A percentile compares a stretch with the other conserved stretches of the same genome.
phyloP scores from a whole-genome alignment of 2,329 filamentous ascomycete species.

The Eutypella sp. region DNA sequence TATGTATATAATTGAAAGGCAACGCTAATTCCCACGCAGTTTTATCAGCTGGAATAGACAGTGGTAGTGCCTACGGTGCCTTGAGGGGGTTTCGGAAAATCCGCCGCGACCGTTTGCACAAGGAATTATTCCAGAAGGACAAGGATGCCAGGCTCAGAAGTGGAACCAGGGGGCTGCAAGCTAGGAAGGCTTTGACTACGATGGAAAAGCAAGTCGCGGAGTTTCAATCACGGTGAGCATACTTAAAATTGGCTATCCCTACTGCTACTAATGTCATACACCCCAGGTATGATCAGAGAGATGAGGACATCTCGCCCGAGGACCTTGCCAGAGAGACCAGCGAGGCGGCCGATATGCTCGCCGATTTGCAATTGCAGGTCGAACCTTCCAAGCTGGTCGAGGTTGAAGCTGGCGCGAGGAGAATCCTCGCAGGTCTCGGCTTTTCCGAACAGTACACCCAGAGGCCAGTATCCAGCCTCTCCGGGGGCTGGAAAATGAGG shows the following conservation, averaged over 20 bases:
- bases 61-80: slow-evolving; percentile 50
- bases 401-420: slow-evolving; percentile 61
- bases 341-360: slow-evolving; percentile 64
- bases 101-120: slow-evolving; percentile 56
- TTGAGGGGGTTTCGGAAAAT: slow-evolving; percentile 58
- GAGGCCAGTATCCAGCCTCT: slow-evolving; percentile 59
- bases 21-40: slow-evolving; percentile 30
- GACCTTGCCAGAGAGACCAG: slow-evolving; percentile 60
- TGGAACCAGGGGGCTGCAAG: slow-evolving; percentile 68
- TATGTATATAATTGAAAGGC: no score
- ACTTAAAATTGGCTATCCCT: background rate
- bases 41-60: slow-evolving; percentile 56
- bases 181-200: slow-evolving; percentile 67
- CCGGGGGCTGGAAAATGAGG: slow-evolving; percentile 74
- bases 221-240: slow-evolving; percentile 46
- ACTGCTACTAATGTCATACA: background rate
- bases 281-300: slow-evolving; percentile 44
- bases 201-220: slow-evolving; percentile 63
- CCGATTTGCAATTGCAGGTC: slow-evolving; percentile 62
- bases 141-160: slow-evolving; percentile 71
- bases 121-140: slow-evolving; percentile 62
- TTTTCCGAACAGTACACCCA: slow-evolving; percentile 60
- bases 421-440: slow-evolving; percentile 64
- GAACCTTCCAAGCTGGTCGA: slow-evolving; percentile 61
- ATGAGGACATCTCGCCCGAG: slow-evolving; percentile 51